Evolutionary conservation across 345 rosid species (phyloP).

Genomic region (Brassica cretica): DNA sequence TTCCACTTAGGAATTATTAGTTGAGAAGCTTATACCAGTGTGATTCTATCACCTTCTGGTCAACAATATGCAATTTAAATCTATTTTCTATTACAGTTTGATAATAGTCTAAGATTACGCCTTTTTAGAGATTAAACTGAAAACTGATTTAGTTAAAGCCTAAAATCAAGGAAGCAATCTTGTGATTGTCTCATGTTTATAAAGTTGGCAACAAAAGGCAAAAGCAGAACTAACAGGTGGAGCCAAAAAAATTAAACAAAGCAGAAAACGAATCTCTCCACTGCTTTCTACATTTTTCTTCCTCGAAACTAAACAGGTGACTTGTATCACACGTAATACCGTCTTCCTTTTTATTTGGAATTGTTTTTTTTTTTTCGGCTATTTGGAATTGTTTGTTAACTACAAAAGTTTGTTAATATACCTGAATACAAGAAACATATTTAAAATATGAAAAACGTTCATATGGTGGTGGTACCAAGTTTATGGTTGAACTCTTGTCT

Average conservation of each 20-base stretch:
- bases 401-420: neutral
- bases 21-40: neutral
- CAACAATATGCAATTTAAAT: neutral
- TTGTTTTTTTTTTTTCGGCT: no score
- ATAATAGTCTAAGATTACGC: neutral
- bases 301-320: slow-evolving; percentile 14
- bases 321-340: slow-evolving; percentile 16
- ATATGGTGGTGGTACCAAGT: neutral
- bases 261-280: slow-evolving; percentile 5
- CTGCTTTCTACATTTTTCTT: neutral
- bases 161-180: slow-evolving; percentile 2
- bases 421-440: neutral
- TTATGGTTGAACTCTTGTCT: slow-evolving; percentile 23
- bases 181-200: neutral
- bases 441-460: slow-evolving; percentile 15
- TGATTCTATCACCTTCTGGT: neutral
- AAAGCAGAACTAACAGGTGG: neutral
- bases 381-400: neutral
- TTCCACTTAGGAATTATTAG: slow-evolving; percentile 17
- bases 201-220: slow-evolving; percentile 18
- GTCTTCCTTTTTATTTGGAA: neutral
- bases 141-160: neutral
- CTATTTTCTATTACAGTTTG: neutral
- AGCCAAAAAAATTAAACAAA: neutral
- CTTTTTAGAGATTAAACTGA: neutral